Conservation (phyloP, 805 yeast genomes). For the Candida bentonensis region DNA sequence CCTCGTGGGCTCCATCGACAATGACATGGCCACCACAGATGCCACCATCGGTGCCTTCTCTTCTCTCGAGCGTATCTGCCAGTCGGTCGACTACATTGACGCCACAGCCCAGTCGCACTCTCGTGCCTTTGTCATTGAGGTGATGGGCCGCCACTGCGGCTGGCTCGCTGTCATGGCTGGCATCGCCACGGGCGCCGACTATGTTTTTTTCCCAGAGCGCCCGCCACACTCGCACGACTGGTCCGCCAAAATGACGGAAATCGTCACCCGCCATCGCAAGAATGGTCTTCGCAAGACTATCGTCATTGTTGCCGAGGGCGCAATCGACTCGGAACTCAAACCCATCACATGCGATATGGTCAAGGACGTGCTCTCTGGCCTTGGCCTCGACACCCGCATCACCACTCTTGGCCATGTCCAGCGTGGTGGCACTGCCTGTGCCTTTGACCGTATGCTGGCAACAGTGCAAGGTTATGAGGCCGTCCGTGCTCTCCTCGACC, state of each 20-base stretch:
- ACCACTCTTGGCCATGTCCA: conserved; percentile 96
- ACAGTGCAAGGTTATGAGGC: conserved; percentile 98
- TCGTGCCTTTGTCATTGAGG: conserved; percentile 94
- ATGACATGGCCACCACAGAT: conserved; percentile 96
- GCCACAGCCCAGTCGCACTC: conserved; percentile 97
- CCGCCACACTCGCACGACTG: conserved; percentile 67
- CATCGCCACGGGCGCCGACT: conserved; percentile 91
- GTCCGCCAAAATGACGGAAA: conserved; percentile 64
- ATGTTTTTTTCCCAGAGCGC: conserved; percentile 84
- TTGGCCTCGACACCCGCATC: conserved; percentile 88
- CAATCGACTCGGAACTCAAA: conserved; percentile 64
- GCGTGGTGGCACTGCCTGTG: conserved; percentile 97
- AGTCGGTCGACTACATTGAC: conserved; percentile 90
- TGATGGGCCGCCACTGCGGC: conserved; percentile 99
- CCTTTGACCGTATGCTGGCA: conserved; percentile 80
- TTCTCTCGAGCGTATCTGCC: conserved; percentile 82
- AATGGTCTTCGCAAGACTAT: conserved; percentile 90
- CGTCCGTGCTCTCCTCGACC: conserved; percentile 77
- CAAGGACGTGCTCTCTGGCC: conserved; percentile 62
- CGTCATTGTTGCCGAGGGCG: conserved; percentile 97
- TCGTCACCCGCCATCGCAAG: conserved; percentile 65
- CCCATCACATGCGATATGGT: conserved; percentile 76
- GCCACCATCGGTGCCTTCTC: conserved; percentile 95
- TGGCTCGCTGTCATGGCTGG: conserved; percentile 98
- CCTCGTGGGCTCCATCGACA: conserved; percentile 91